A percentile compares a stretch with the other conserved stretches of the same genome.
These are phyloP conservation scores for Wickerhamiella cacticola DNA, from an alignment of 805 yeast species.

Conservation along the genomic window DNA sequence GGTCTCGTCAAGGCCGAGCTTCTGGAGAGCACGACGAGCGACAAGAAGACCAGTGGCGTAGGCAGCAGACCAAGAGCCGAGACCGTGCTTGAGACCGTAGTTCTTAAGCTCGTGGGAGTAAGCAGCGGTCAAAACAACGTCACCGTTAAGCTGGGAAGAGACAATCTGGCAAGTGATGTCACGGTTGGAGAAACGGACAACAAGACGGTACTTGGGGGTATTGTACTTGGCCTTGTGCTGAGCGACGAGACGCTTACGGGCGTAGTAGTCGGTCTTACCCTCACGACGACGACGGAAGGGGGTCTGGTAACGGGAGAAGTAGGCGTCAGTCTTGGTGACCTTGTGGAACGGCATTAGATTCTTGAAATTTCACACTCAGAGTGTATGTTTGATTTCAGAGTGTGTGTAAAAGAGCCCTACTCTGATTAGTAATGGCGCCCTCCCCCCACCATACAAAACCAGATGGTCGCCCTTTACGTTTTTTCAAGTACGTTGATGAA, in stretches of 20 bases:
- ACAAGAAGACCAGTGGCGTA: conserved; percentile 96
- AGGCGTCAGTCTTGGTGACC: conserved; percentile 70
- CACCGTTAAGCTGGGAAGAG: conserved; percentile 96
- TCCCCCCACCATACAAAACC: background rate
- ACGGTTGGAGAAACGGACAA: conserved; percentile 99
- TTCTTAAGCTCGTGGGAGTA: conserved; percentile 97
- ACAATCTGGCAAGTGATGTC: conserved; percentile 97
- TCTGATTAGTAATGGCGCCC: background rate
- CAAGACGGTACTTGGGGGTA: conserved; percentile 99
- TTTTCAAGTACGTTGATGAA: conserved; percentile 20
- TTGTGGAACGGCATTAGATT: conserved; percentile 64
- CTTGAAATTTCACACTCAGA: background rate
- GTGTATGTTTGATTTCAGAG: conserved; percentile 1
- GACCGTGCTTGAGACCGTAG: conserved; percentile 96
- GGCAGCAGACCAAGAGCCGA: conserved; percentile 99
- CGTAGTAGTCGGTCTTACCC: conserved; percentile 99
- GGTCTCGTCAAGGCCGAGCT: conserved; percentile 96
- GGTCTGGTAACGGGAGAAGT: conserved; percentile 99
- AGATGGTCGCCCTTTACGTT: background rate
- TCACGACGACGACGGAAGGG: conserved; percentile 99
- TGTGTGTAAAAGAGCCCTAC: background rate
- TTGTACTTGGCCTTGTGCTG: conserved; percentile 99
- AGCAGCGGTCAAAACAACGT: conserved; percentile 90
- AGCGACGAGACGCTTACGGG: conserved; percentile 98
- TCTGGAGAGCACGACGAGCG: conserved; percentile 98